Evolutionary conservation across 768 basidiomycete genomes (phyloP), one percentile per base, ranked within the genome.

Genomic region (Auricularia auricula-judae): DNA sequence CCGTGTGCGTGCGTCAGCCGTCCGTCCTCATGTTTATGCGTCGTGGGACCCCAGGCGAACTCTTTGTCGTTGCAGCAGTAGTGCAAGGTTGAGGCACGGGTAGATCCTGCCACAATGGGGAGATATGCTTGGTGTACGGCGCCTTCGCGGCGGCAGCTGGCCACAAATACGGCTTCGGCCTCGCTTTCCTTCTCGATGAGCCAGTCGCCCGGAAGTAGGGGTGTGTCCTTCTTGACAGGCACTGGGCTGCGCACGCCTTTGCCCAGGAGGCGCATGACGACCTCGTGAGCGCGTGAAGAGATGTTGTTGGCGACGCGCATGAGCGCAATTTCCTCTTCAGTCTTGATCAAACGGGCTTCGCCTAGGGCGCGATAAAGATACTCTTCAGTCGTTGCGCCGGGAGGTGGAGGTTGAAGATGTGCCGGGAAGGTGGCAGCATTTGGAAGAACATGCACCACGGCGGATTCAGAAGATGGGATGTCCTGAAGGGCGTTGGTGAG

Each of bases 1-100:
- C 72, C 74, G 44, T 79, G 77, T 3, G 79, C 75, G 36, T 88
- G 74, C 5, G 54, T 61, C 11, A 67, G 64, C 0, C 72, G 74
- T 29, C 21, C 60, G 71, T 90, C 87, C 29, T 78, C 68, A 63
- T 83, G 82, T 66, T 86, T 84, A 66, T 81, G 78, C 1, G 78
- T 73, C 2, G 77, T 71, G 4, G 91, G 91, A 2, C 90, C 89
- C 91, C 90, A 93, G 1, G 88, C 86, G 71, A 93, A 91, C 58
- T 86, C 87, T 65, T 82, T 83, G 72, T 94, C 91, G 70, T 96
- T 97, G 77, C 92, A 94, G 70, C 93, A 93, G 74, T 98, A 98
- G 71, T 98, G 95, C 3, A 98, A 78, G 0, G 93, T 97, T 1
- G 92, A 87, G 3, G 94, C 93, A 21, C 92, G 83, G 2, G 84